phyloP scores from a whole-genome alignment of 148 eudicot genomes.

The Gaultheria prostrata region DNA sequence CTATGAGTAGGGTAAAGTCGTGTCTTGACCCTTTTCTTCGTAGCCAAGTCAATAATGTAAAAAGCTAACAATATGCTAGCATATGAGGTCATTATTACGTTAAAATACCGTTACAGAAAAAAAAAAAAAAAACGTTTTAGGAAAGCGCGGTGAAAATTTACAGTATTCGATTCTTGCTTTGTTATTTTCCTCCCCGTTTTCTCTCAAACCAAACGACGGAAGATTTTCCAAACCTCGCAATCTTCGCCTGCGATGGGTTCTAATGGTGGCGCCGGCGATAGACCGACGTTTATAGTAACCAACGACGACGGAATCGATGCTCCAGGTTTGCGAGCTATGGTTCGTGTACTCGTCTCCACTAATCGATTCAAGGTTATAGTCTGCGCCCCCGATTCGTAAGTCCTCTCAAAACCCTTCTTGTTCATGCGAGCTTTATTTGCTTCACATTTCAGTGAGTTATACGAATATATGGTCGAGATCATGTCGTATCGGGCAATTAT shows the following conservation, averaged over 20 bases:
- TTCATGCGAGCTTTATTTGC: not conserved
- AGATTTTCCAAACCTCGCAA: not conserved
- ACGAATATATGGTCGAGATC: not conserved
- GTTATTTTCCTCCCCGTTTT: too few species aligned
- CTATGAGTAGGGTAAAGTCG: too few species aligned
- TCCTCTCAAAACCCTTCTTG: not conserved
- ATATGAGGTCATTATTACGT: too few species aligned
- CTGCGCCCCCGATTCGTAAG: conserved; percentile 84
- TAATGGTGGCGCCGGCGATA: conserved; percentile 5
- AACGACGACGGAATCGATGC: conserved; percentile 88
- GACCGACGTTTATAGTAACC: conserved; percentile 69
- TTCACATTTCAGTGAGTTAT: not conserved
- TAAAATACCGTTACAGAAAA: too few species aligned
- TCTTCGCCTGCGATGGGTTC: conserved; percentile 26
- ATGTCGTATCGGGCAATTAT: not conserved
- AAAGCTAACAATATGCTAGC: too few species aligned
- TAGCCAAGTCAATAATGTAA: too few species aligned
- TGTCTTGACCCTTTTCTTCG: too few species aligned
- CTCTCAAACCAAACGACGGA: not conserved
- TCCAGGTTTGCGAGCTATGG: conserved; percentile 69
- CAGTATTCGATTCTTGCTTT: too few species aligned
- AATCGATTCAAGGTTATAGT: conserved; percentile 54
- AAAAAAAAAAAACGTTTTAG: too few species aligned
- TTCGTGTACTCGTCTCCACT: conserved; percentile 61
- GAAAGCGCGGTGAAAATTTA: too few species aligned